phyloP scores from a whole-genome alignment of 768 basidiomycete genomes.

The Tulasnella sp. region DNA sequence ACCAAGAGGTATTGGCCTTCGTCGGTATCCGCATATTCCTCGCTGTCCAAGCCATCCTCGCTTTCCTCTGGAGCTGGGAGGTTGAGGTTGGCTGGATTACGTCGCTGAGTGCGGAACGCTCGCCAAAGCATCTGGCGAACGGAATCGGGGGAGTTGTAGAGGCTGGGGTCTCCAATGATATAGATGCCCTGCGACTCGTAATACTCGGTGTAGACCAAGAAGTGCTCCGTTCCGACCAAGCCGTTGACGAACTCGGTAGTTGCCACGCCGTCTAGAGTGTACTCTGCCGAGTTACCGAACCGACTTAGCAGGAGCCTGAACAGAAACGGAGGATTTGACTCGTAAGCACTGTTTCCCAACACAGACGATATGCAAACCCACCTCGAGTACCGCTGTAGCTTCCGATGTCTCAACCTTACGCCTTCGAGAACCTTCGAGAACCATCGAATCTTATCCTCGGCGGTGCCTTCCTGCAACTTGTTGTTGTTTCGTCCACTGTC shows the following conservation, averaged over 20 bases:
- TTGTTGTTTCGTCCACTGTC: background rate
- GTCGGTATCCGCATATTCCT: slow-evolving; percentile 21
- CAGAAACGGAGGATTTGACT: background rate
- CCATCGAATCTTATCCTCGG: slow-evolving; percentile 72
- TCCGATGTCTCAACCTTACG: slow-evolving; percentile 84
- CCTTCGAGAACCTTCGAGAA: slow-evolving; percentile 90
- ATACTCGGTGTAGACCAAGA: slow-evolving; percentile 82
- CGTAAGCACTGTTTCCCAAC: background rate
- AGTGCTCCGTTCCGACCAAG: slow-evolving; percentile 78
- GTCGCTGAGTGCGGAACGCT: slow-evolving; percentile 67
- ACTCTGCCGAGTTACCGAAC: slow-evolving; percentile 91
- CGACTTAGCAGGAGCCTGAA: slow-evolving; percentile 65
- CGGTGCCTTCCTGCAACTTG: background rate
- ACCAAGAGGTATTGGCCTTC: slow-evolving; percentile 61
- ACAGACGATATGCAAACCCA: slow-evolving; percentile 30
- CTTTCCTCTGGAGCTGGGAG: slow-evolving; percentile 20
- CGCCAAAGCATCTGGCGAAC: slow-evolving; percentile 75
- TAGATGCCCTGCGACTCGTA: slow-evolving; percentile 90
- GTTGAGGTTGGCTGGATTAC: slow-evolving; percentile 28
- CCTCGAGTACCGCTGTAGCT: slow-evolving; percentile 90
- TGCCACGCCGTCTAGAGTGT: slow-evolving; percentile 63
- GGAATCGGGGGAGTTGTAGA: slow-evolving; percentile 66
- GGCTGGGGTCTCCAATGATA: slow-evolving; percentile 69
- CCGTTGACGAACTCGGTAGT: slow-evolving; percentile 72
- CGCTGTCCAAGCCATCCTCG: slow-evolving; percentile 46